A percentile compares a stretch with the other conserved stretches of the same genome.
Conservation (phyloP, 345 rosid species). For the Cardiospermum halicacabum region DNA sequence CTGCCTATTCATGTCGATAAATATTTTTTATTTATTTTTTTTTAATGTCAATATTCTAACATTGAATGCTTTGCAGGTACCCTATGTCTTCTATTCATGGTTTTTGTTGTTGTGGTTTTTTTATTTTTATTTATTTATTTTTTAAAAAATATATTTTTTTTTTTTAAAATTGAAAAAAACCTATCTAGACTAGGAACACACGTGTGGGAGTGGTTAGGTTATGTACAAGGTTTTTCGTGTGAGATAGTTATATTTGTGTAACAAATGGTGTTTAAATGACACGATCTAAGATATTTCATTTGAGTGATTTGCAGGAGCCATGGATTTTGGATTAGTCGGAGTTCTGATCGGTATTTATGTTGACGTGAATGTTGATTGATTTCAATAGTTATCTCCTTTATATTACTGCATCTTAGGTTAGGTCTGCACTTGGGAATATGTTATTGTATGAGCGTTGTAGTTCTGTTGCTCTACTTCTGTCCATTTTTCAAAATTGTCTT, state of each 20-base stretch:
- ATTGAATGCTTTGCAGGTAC: not conserved
- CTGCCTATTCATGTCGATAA: not conserved
- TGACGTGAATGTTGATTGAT: too few relatives aligned
- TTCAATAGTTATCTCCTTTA: not conserved
- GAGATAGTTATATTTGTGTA: too few relatives aligned
- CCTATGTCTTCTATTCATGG: not conserved
- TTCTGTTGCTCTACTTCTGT: not conserved
- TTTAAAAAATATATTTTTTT: too few relatives aligned
- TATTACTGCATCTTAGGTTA: not conserved
- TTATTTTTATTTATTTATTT: too few relatives aligned
- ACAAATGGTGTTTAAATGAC: too few relatives aligned
- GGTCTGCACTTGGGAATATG: not conserved
- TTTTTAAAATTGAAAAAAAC: not conserved
- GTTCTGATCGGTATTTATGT: too few relatives aligned
- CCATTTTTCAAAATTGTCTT: not conserved
- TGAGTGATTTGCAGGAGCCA: not conserved
- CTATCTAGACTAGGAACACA: too few relatives aligned
- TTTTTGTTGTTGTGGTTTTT: too few relatives aligned
- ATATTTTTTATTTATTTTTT: not conserved
- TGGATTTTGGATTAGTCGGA: too few relatives aligned
- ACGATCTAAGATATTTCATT: too few relatives aligned
- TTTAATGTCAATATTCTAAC: not conserved
- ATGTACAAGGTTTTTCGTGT: too few relatives aligned
- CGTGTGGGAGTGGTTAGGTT: too few relatives aligned
- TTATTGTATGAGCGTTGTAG: not conserved